A percentile compares a stretch with the other conserved stretches of the same genome.
These are phyloP conservation scores for Annona squamosa DNA, from an alignment of 164 flowering plant genomes.

Conservation along the genomic window DNA sequence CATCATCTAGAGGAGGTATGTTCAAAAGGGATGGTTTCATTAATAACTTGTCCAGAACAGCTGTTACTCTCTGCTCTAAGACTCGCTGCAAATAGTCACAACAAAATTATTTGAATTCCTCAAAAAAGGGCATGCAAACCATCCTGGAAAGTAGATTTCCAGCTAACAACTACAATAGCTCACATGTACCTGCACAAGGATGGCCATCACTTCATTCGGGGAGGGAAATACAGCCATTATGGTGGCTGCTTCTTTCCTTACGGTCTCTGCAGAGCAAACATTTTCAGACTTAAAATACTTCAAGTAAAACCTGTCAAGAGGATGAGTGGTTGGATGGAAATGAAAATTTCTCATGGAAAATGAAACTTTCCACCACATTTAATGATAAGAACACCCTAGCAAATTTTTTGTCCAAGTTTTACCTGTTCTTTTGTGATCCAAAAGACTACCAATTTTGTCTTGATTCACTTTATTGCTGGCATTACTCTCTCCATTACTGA, in stretches of 20 bases:
- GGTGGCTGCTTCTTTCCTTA: slow-evolving; percentile 90
- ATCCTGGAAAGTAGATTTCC: neutral
- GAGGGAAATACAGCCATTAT: slow-evolving; percentile 97
- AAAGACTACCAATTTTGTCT: too few relatives aligned
- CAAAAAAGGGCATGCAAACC: neutral
- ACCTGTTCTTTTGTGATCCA: too few relatives aligned
- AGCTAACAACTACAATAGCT: neutral
- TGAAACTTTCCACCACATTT: neutral
- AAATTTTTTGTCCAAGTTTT: too few relatives aligned
- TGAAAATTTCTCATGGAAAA: neutral
- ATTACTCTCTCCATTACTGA: too few relatives aligned
- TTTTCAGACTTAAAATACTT: neutral
- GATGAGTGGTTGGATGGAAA: neutral
- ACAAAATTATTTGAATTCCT: neutral
- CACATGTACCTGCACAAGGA: slow-evolving; percentile 77
- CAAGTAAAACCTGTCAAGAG: neutral
- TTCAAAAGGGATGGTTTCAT: slow-evolving; percentile 84
- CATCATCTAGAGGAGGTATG: slow-evolving; percentile 79
- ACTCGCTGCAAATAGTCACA: slow-evolving; percentile 54
- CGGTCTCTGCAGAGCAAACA: slow-evolving; percentile 60
- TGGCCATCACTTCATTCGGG: slow-evolving; percentile 94
- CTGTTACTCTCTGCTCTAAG: slow-evolving; percentile 87
- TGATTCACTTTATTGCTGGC: too few relatives aligned
- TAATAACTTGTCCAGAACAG: slow-evolving; percentile 78
- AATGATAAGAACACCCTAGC: too few relatives aligned